Evolutionary conservation across 2,329 filamentous ascomycete species (phyloP).

Genomic region (Gremmenia infestans): DNA sequence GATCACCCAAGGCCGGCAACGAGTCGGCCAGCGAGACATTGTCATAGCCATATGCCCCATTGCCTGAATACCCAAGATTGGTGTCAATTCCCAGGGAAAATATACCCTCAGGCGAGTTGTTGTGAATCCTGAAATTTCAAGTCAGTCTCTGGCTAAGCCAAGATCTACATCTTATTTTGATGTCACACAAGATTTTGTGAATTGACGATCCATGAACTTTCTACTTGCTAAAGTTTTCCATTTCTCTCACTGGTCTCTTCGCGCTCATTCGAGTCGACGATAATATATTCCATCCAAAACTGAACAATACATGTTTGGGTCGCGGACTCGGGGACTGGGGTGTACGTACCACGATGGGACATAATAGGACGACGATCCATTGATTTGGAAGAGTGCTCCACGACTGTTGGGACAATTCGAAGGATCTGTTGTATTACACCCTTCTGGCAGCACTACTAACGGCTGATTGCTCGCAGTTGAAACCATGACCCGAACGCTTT

Average conservation of each 20-base stretch:
- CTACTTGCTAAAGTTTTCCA: not conserved
- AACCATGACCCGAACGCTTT: conserved; percentile 35
- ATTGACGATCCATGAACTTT: too few species aligned
- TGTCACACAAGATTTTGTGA: not conserved
- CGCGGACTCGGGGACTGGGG: not conserved
- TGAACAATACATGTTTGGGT: too few species aligned
- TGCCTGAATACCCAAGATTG: conserved; percentile 12
- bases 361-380: conserved; percentile 35
- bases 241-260: not conserved
- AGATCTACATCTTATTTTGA: not conserved
- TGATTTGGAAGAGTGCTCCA: conserved; percentile 33
- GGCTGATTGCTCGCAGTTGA: conserved; percentile 34
- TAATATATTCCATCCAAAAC: too few species aligned
- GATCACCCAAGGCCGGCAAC: conserved; percentile 15
- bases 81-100: conserved; percentile 19
- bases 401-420: conserved; percentile 33
- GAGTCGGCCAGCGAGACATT: conserved; percentile 16
- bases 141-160: not conserved
- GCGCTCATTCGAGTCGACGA: not conserved
- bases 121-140: conserved; percentile 12
- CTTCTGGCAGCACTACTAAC: conserved; percentile 20
- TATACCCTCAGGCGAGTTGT: conserved; percentile 8
- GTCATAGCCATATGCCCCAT: conserved; percentile 23
- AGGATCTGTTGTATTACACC: conserved; percentile 13
- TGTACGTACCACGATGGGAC: conserved; percentile 2